Evolutionary conservation across 129 eudicot genomes (phyloP), one percentile per base, ranked within the genome.

Genomic region (Centaurea solstitialis): DNA sequence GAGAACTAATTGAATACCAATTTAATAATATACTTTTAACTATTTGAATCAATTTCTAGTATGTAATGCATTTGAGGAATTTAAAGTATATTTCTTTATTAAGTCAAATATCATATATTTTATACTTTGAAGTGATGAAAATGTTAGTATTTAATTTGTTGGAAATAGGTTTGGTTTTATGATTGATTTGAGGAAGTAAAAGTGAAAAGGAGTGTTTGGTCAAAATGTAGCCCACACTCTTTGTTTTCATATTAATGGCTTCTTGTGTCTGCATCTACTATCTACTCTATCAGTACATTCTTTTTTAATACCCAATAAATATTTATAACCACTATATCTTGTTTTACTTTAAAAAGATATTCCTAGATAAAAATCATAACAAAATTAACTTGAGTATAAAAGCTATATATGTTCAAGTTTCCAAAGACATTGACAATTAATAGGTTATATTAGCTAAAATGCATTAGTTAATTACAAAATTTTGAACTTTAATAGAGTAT

Each of bases 161-260:
- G 82, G 86, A 83, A 76, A 77, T 72, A 20, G 78, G 82, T 83
- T 77, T 41, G 78, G 78, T 68, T 71, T 77, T 83, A 62, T 45
- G 79, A 83, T 61, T 82, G 59, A 59, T 70, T 82, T 70, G 62
- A 82, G 86, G 78, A 76, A 82, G 59, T 82, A 40, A 76, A 76
- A 76, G 68, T 82, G 68, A 76, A 76, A 82, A 70, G 68, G 9
- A 20, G 72, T 77, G 82, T 83, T 26, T 64, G 86, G 86, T 77
- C 86, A 83, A 83, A 83, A 77, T 83, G 79, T 77, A 77, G 74
- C 82, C 78, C 70, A 83, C 82, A 41, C 76, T 68, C 76, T 50
- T 83, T 83, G 86, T 83, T 77, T 83, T 62, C 86, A 83, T 77
- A 77, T 83, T 40, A 71, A 41, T 83, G 86, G 74, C 78, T 83